These are phyloP conservation scores for Debaryomyces castellii DNA, from an alignment of 805 yeast genomes.

Conservation along the genomic window DNA sequence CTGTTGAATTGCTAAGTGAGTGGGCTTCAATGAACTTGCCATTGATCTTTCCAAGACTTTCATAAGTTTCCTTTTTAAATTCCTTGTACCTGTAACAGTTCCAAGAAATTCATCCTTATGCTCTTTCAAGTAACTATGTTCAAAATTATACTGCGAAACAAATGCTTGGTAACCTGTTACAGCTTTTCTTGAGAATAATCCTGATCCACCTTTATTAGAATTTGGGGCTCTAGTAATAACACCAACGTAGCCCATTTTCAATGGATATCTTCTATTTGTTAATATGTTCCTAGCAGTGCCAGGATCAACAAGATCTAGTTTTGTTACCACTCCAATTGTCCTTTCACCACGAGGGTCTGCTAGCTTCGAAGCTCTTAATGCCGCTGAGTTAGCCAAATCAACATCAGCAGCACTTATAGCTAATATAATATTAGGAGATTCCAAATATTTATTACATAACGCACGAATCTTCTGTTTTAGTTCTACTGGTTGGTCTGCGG, in stretches of 20 bases:
- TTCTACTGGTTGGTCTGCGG: slow-evolving; percentile 91
- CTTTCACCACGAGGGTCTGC: slow-evolving; percentile 95
- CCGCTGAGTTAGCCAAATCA: slow-evolving; percentile 94
- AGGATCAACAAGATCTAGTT: slow-evolving; percentile 85
- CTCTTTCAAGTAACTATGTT: slow-evolving; percentile 56
- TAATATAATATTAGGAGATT: slow-evolving; percentile 88
- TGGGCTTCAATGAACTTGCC: slow-evolving; percentile 86
- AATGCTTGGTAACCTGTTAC: slow-evolving; percentile 59
- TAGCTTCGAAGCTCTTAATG: slow-evolving; percentile 81
- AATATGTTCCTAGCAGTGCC: slow-evolving; percentile 65
- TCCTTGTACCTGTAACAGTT: slow-evolving; percentile 73
- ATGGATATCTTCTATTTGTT: slow-evolving; percentile 79
- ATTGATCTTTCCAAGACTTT: slow-evolving; percentile 85
- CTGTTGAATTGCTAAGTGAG: slow-evolving; percentile 78
- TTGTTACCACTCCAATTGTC: slow-evolving; percentile 95
- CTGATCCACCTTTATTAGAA: slow-evolving; percentile 18
- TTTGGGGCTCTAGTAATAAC: slow-evolving; percentile 85
- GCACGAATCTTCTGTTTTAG: slow-evolving; percentile 76
- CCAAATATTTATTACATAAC: slow-evolving; percentile 81
- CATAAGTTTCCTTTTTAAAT: slow-evolving; percentile 77
- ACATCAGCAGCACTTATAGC: slow-evolving; percentile 98
- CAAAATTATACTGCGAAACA: slow-evolving; percentile 64
- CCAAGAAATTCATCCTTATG: slow-evolving; percentile 59
- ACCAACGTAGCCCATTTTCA: slow-evolving; percentile 96
- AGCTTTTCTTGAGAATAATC: slow-evolving; percentile 47